Base-by-base conservation (phyloP, 257 asterid genomes). In the Nemophila menziesii region DNA sequence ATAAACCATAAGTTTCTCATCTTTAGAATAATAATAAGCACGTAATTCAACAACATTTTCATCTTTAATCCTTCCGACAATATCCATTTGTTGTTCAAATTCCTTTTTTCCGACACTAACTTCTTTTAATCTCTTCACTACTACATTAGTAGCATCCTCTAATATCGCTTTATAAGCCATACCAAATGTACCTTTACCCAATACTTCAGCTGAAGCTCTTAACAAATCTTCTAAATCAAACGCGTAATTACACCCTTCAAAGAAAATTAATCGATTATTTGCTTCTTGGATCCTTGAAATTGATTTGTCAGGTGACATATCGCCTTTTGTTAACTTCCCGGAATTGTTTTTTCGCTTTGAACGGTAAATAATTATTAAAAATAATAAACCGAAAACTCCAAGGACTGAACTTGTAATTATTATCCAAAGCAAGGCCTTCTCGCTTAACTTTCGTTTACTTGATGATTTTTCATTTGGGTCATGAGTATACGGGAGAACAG, bases 141-240 rank as follows among this genome's bases (percentile, higher is more conserved):
- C 98, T 56, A 89, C 94, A 50, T 57, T 72, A 0, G 80, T 75
- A 0, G 92, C 78, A 26, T 89, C 98, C 64, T 84, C 98, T 14
- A 89, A 52, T 43, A 81, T 74, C 2, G 93, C 98, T 76, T 79
- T 79, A 46, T 90, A 90, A 2, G 94, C 76, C 37, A 66, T 85
- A 20, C 98, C 96, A 34, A 74, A 85, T 0, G 93, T 72, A 14
- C 98, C 98, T 68, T 85, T 90, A 19, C 96, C 96, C 62, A 90
- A 43, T 0, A 90, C 96, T 56, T 90, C 98, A 1, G 96, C 98
- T 11, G 98, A 90, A 48, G 98, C 98, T 63, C 94, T 81, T 68
- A 90, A 59, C 55, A 90, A 66, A 58, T 90, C 98, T 66, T 90
- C 98, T 57, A 90, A 67, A 67, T 90, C 94, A 43, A 85, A 90